A percentile compares a stretch with the other conserved stretches of the same genome.
Conservation (phyloP, 257 asterid genomes). For the Paraleonurus japonicus region DNA sequence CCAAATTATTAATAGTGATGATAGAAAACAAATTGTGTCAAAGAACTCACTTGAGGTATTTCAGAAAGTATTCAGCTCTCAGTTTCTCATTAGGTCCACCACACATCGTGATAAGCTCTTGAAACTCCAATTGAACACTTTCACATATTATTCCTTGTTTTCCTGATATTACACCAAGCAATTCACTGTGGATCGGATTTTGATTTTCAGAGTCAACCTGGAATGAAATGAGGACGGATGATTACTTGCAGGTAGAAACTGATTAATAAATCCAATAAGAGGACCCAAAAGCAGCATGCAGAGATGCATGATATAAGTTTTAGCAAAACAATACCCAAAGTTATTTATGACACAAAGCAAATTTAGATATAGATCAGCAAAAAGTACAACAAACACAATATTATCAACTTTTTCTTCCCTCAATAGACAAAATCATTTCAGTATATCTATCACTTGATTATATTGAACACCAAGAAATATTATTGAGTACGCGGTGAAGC, state of each 20-base stretch:
- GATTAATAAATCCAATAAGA: not conserved
- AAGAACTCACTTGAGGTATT: constrained; percentile 66
- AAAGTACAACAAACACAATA: constrained; percentile 1
- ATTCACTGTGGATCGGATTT: constrained; percentile 61
- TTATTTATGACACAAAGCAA: not conserved
- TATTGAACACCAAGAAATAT: not conserved
- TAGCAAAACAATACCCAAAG: constrained; percentile 4
- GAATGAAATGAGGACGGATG: constrained; percentile 20
- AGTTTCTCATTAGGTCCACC: constrained; percentile 88
- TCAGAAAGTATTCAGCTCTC: constrained; percentile 66
- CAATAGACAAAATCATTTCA: not conserved
- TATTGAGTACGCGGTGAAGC: not conserved
- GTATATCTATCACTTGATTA: not conserved
- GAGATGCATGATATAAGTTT: constrained; percentile 2
- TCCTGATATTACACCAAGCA: constrained; percentile 43
- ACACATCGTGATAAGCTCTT: constrained; percentile 77
- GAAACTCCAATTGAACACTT: constrained; percentile 71
- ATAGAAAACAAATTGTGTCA: constrained; percentile 13
- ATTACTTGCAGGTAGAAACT: constrained; percentile 5
- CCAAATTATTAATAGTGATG: not conserved
- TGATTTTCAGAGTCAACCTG: constrained; percentile 71
- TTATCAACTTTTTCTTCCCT: not conserved
- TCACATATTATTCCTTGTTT: constrained; percentile 79
- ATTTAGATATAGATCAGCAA: not conserved
- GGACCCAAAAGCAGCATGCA: constrained; percentile 1